Base-by-base conservation (phyloP, 352 stramenopile species). In the Pythium aristosporum region DNA sequence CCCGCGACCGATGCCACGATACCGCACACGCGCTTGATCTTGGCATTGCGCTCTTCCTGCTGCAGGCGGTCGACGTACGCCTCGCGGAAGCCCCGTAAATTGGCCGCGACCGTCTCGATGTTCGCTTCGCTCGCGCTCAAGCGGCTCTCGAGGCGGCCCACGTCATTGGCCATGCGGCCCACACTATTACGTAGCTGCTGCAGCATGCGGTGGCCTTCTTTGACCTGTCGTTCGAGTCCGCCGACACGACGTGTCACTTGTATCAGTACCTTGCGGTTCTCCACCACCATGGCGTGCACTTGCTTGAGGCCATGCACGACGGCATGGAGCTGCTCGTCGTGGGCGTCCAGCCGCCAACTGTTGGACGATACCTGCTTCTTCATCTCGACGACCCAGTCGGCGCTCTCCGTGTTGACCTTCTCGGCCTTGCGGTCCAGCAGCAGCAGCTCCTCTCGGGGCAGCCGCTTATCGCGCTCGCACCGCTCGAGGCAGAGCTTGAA, bases 21-120 rank as follows among this genome's bases (percentile, higher is more conserved):
- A 0, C 67, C 56, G 25, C 61, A 66, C 23, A 64, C 57, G 39
- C 60, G 62, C 46, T 69, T 66, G 50, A 64, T 61, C 52, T 54
- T 67, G 28, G 56, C 55, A 13, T 41, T 63, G 28, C 51, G 56
- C 39, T 61, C 36, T 28, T 73, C 67, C n/a, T 46, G 32, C 11
- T 32, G 4, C 4, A 61, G n/a, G 6, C n/a, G 55, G 16, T 23
- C 7, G 1, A 36, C 55, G 28, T 61, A 53, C 25, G 25, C 23
- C 3, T 51, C 7, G 0, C 21, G 20, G 21, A 58, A 58, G 2
- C 2, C 23, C 20, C 42, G 23, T 0, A 61, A 41, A 51, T n/a
- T 37, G 6, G n/a, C 0, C 5, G 28, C 53, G 16, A 61, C 41
- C 6, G 9, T 13, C 6, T 20, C 1, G 8, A 61, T 39, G 25